These are phyloP conservation scores for Cladophialophora carrionii DNA, from an alignment of 2,329 filamentous ascomycete genomes.

Conservation along the genomic window DNA sequence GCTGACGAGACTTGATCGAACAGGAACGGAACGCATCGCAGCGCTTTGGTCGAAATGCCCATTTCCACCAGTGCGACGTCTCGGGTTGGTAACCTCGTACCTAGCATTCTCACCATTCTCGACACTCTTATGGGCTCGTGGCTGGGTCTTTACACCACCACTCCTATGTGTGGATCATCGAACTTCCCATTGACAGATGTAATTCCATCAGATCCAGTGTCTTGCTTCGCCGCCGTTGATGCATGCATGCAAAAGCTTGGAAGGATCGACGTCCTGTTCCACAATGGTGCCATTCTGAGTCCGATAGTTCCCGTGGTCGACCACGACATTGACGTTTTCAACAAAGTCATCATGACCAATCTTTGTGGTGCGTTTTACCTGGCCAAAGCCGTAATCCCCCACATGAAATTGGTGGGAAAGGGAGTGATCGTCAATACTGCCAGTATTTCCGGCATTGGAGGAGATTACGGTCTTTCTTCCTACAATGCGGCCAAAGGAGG, in stretches of 20 bases:
- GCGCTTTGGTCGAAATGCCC: slow-evolving; percentile 25
- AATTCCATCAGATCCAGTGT: slow-evolving; percentile 14
- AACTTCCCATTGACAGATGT: slow-evolving; percentile 12
- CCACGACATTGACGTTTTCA: slow-evolving; percentile 24
- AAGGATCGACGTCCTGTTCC: slow-evolving; percentile 25
- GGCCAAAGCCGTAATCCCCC: slow-evolving; percentile 21
- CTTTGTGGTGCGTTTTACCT: slow-evolving; percentile 26
- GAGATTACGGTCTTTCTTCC: slow-evolving; percentile 27
- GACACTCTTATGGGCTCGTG: slow-evolving; percentile 1
- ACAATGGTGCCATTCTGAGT: slow-evolving; percentile 23
- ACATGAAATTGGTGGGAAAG: slow-evolving; percentile 23
- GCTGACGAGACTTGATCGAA: slow-evolving; percentile 16
- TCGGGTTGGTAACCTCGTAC: slow-evolving; percentile 18
- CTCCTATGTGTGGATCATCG: not conserved
- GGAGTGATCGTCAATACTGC: slow-evolving; percentile 28
- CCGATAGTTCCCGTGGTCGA: slow-evolving; percentile 21
- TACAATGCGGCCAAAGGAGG: slow-evolving; percentile 28
- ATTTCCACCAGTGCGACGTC: slow-evolving; percentile 26
- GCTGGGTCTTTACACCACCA: slow-evolving; percentile 2
- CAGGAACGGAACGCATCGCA: slow-evolving; percentile 21
- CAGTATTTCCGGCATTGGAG: slow-evolving; percentile 24
- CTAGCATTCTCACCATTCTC: slow-evolving; percentile 12
- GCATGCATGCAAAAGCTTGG: slow-evolving; percentile 20
- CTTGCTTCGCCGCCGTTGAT: slow-evolving; percentile 21
- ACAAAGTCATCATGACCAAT: slow-evolving; percentile 30